A percentile compares a stretch with the other conserved stretches of the same genome.
These are phyloP conservation scores for Lodderomyces beijingensis DNA, from an alignment of 1,139 yeast species.

Conservation along the genomic window DNA sequence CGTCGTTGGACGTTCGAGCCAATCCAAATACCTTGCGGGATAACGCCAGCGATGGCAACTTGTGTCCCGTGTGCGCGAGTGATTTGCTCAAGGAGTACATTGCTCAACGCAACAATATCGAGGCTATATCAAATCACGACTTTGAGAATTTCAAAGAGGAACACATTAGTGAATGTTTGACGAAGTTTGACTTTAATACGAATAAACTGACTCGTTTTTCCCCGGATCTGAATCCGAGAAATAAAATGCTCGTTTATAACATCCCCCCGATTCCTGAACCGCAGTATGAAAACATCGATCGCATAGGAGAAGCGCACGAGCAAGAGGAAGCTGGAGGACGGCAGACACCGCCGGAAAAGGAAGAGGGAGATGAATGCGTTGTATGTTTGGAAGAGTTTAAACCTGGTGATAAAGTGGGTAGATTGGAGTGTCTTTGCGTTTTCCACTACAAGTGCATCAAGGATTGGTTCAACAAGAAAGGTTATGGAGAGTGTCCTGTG, in stretches of 20 bases:
- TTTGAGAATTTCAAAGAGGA: slow-evolving; percentile 51
- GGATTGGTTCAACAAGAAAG: slow-evolving; percentile 85
- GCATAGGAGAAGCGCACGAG: slow-evolving; percentile 15
- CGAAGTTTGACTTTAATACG: slow-evolving; percentile 61
- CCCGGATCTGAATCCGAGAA: slow-evolving; percentile 40
- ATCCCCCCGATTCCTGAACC: slow-evolving; percentile 56
- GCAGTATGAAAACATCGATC: slow-evolving; percentile 32
- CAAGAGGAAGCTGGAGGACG: not conserved
- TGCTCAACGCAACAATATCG: slow-evolving; percentile 15
- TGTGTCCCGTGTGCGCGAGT: slow-evolving; percentile 44
- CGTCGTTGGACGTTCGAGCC: slow-evolving; percentile 4
- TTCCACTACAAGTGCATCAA: slow-evolving; percentile 88
- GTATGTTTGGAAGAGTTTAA: slow-evolving; percentile 86
- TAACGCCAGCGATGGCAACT: slow-evolving; percentile 29
- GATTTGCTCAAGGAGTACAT: slow-evolving; percentile 56
- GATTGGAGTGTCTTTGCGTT: slow-evolving; percentile 90
- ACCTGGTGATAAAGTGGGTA: slow-evolving; percentile 85
- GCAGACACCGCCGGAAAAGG: slow-evolving; percentile 3
- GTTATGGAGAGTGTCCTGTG: slow-evolving; percentile 83
- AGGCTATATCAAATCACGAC: slow-evolving; percentile 18
- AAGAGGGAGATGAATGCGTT: slow-evolving; percentile 66
- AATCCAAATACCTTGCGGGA: slow-evolving; percentile 9
- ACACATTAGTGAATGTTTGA: slow-evolving; percentile 70
- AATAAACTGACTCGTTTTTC: slow-evolving; percentile 24
- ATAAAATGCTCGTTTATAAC: slow-evolving; percentile 82